Evolutionary conservation across 2,329 filamentous ascomycete species (phyloP), one percentile per base, ranked within the genome.

Genomic region (Verticillium nubilum): DNA sequence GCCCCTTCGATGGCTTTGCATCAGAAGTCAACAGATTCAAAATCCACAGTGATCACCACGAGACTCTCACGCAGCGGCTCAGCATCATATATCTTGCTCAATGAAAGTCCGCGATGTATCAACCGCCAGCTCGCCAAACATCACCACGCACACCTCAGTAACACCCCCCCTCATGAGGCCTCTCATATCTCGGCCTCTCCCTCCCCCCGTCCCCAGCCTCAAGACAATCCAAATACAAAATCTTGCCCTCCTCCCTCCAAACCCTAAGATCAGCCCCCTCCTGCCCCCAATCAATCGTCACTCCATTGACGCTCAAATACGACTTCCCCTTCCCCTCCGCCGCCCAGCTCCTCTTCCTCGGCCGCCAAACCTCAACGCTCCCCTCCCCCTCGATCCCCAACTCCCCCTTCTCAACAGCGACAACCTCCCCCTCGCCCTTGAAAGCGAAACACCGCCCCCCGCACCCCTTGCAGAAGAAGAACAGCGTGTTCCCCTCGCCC

Each of bases 391-490:
- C 58, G 9, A 64, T 57, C 13, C 17, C 54, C 25, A 56, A 23
- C 42, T 25, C 42, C 9, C 7, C 9, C 42, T 19, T 10, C 23
- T 68, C 67, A 1, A 66, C 63, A 3, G 69, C 62, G 1, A 64
- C 61, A 6, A 64, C 54, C 61, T 74, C 74, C 2, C 72, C 69
- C 29, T 71, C 62, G 0, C 76, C 75, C 53, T 63, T 60, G 15
- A 78, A 68, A 5, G 69, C 73, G 65, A 83, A 78, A 58, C 75
- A 76, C 3, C 77, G 67, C 13, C 76, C 74, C 0, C 75, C 79
- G 61, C 80, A 82, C 0, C 61, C 74, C 56, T 71, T 74, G 67
- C 79, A 82, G 62, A 79, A 82, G 60, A 77, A 74, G 69, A 74
- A 81, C 58, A 74, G 73, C 37, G 61, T 23, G 31, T 57, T 37